Evolutionary conservation across 2,329 filamentous ascomycete species (phyloP).

Genomic region (Coniochaeta sp.): DNA sequence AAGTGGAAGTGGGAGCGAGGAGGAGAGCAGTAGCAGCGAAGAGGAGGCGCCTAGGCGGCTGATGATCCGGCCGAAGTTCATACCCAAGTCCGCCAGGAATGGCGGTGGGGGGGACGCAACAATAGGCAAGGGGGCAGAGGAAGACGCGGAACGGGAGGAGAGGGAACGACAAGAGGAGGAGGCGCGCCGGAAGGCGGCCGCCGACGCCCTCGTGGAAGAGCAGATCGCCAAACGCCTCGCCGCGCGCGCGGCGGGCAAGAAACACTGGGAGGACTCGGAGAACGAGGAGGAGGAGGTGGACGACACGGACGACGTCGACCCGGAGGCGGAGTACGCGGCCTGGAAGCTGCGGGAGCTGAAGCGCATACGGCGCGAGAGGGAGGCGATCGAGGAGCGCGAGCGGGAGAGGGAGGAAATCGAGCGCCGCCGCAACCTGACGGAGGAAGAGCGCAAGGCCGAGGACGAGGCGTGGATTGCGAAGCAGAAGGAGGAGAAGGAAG

Average conservation of each 20-base stretch:
- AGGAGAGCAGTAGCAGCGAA: slow-evolving; percentile 35
- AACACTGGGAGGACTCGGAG: slow-evolving; percentile 74
- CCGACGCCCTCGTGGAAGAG: slow-evolving; percentile 77
- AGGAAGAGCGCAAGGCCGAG: slow-evolving; percentile 78
- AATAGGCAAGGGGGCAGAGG: slow-evolving; percentile 24
- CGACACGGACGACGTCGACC: slow-evolving; percentile 81
- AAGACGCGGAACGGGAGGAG: slow-evolving; percentile 16
- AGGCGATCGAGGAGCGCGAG: slow-evolving; percentile 77
- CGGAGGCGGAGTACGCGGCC: slow-evolving; percentile 79
- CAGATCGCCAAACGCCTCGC: slow-evolving; percentile 78
- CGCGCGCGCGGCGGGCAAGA: slow-evolving; percentile 67
- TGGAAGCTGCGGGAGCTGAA: slow-evolving; percentile 92
- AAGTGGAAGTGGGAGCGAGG: no score
- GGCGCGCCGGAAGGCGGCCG: slow-evolving; percentile 59
- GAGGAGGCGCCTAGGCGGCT: slow-evolving; percentile 49
- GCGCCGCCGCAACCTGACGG: slow-evolving; percentile 75
- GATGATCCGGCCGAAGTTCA: slow-evolving; percentile 58
- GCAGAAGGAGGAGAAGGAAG: slow-evolving; percentile 74
- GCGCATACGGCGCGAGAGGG: slow-evolving; percentile 79
- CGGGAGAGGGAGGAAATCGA: slow-evolving; percentile 84
- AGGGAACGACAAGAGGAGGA: slow-evolving; percentile 25
- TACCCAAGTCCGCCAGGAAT: slow-evolving; percentile 50
- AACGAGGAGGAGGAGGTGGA: slow-evolving; percentile 67
- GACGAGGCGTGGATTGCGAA: slow-evolving; percentile 70
- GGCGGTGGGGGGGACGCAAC: slow-evolving; percentile 16